Conservation (phyloP, 1,284 basidiomycete genomes). For the Sphaerobolus stellatus region DNA sequence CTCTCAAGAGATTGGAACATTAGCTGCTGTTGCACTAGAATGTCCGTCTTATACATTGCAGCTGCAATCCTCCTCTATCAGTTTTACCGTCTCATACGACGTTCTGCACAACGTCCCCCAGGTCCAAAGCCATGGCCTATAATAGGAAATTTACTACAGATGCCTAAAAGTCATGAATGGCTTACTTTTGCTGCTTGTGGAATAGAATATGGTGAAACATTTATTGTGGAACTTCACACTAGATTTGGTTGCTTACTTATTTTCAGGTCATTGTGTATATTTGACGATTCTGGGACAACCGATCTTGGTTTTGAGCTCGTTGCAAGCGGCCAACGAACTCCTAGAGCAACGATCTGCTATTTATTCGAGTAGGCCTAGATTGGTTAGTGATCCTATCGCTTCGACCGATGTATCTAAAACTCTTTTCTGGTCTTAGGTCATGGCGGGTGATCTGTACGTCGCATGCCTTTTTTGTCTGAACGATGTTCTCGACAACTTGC, state of each 20-base stretch:
- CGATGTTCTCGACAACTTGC: background rate
- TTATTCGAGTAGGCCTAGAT: constrained; percentile 27
- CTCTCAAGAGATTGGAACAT: no score
- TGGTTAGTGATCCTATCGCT: background rate
- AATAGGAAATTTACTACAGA: constrained; percentile 31
- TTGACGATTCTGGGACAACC: constrained; percentile 25
- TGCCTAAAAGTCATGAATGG: constrained; percentile 45
- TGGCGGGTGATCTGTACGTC: constrained; percentile 2
- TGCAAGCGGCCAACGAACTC: constrained; percentile 22
- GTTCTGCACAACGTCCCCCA: constrained; percentile 30
- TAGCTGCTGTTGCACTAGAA: no score
- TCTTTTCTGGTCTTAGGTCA: background rate
- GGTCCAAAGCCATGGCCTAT: constrained; percentile 39
- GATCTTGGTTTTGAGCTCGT: constrained; percentile 28
- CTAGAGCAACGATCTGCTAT: constrained; percentile 27
- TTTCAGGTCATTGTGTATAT: constrained; percentile 26
- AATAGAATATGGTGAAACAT: constrained; percentile 37
- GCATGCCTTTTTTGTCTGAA: background rate
- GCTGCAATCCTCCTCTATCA: no score
- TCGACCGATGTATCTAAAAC: background rate
- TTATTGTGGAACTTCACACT: background rate
- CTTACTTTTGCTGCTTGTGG: constrained; percentile 46
- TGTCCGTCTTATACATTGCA: no score
- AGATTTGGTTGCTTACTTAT: background rate
- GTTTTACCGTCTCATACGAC: background rate